Conservation (phyloP, 768 basidiomycete genomes). For the Naganishia onofrii region DNA sequence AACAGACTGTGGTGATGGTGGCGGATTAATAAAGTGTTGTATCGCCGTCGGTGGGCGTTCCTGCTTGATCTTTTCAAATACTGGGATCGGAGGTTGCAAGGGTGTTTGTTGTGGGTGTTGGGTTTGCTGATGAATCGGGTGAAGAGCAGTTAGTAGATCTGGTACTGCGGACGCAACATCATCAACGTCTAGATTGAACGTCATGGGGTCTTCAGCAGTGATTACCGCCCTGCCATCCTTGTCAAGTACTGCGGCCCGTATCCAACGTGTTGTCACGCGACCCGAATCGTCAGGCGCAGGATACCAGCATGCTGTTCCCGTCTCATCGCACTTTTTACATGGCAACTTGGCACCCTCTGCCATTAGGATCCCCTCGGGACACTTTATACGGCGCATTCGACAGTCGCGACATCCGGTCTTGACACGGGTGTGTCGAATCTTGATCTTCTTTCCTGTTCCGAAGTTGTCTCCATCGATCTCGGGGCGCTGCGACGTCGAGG, state of each 20-base stretch:
- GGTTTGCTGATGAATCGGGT: background rate
- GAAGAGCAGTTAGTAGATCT: background rate
- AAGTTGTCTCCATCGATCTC: too few species aligned
- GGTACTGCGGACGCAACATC: background rate
- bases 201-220: background rate
- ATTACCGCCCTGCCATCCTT: background rate
- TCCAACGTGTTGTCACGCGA: constrained; percentile 7
- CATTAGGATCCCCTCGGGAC: background rate
- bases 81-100: background rate
- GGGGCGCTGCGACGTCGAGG: too few species aligned
- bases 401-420: constrained; percentile 15
- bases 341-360: constrained; percentile 4
- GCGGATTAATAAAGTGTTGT: background rate
- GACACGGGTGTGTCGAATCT: constrained; percentile 4
- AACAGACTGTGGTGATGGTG: too few species aligned
- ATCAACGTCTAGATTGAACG: background rate
- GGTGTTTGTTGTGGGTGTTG: background rate
- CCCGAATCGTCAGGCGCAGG: constrained; percentile 7
- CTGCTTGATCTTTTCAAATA: background rate
- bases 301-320: background rate
- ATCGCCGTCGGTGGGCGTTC: background rate
- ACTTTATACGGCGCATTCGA: constrained; percentile 2
- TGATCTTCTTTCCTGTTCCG: constrained; percentile 13
- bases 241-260: background rate
- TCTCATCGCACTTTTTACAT: constrained; percentile 11